These are phyloP conservation scores for Casuarina cunninghamiana DNA, from an alignment of 306 rosid species.

Conservation along the genomic window DNA sequence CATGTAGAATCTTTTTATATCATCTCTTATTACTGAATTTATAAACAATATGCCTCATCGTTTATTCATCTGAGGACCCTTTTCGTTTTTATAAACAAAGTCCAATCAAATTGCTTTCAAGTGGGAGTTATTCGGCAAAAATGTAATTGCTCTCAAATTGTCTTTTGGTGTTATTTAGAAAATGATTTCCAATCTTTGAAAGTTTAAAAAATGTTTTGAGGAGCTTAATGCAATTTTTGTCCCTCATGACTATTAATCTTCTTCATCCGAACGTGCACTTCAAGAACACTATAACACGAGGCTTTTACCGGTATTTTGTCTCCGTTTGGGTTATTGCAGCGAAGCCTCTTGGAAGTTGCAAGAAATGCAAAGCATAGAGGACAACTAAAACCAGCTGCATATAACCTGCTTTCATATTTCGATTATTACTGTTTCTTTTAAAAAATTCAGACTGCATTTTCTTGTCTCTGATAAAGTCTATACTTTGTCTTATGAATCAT, in stretches of 20 bases:
- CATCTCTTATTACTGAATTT: too few species aligned
- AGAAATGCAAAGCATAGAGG: too few species aligned
- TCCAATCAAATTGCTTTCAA: too few species aligned
- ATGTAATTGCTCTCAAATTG: too few species aligned
- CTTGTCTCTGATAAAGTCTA: conserved; percentile 7
- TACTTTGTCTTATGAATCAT: conserved; percentile 23
- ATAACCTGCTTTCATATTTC: background rate
- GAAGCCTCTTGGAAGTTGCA: background rate
- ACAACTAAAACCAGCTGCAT: too few species aligned
- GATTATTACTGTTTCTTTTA: background rate
- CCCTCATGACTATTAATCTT: background rate
- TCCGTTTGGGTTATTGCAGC: background rate
- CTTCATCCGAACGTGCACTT: background rate
- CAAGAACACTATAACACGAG: background rate
- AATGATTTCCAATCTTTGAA: background rate
- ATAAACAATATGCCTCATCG: too few species aligned
- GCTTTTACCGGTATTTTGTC: background rate
- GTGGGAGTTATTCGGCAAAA: too few species aligned
- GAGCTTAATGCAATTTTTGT: background rate
- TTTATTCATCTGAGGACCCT: too few species aligned
- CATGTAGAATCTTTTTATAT: too few species aligned
- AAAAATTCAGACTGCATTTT: conserved; percentile 6
- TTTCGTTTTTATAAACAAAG: too few species aligned
- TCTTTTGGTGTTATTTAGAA: too few species aligned
- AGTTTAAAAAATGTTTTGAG: background rate